Base-by-base conservation (phyloP, 2,329 filamentous ascomycete species). In the Xylaria sp. region DNA sequence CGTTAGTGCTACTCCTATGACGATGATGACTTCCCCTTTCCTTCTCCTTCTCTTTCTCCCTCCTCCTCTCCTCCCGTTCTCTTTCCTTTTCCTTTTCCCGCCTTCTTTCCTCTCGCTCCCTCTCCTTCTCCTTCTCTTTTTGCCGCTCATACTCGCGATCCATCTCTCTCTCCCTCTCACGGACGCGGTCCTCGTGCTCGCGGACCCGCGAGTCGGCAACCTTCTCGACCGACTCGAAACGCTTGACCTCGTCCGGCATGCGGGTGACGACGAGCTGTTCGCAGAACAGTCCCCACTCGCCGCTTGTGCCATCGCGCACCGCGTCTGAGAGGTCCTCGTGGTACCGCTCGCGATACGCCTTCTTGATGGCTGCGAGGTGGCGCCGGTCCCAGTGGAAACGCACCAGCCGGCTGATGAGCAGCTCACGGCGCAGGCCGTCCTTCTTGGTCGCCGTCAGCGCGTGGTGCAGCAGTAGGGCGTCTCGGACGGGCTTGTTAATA, bases 401-500 rank as follows among this genome's bases (percentile, higher is more conserved):
- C 51, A 97, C 93, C 1, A 98, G 86, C 1, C 96, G 87, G 3
- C 92, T 94, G 71, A 97, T 97, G 59, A 99, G 88, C 58, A 97
- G 83, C 79, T 97, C 95, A 54, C 92, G 91, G 36, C 95, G 89
- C 71, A 94, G 85, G 62, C 87, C 81, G 77, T 95, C 92, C 71
- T 88, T 88, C 72, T 86, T 88, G 3, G 91, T 90, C 54, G 91
- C 88, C 23, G 90, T 91, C 72, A 98, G 89, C 1, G 96, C 95
- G 82, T 98, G 96, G 80, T 97, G 90, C 1, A 99, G 85, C 2
- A 98, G 89, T 44, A 97, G 87, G 3, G 95, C 93, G 79, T 98
- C 96, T 64, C 96, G 93, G 71, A 97, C 93, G 6, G 96, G 94
- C 67, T 92, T 92, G 83, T 98, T 98, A 83, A 98, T 97, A 66